Evolutionary conservation across 1,139 yeast genomes (phyloP), one percentile per base, ranked within the genome.

Genomic region (Blastobotrys ciferrii): DNA sequence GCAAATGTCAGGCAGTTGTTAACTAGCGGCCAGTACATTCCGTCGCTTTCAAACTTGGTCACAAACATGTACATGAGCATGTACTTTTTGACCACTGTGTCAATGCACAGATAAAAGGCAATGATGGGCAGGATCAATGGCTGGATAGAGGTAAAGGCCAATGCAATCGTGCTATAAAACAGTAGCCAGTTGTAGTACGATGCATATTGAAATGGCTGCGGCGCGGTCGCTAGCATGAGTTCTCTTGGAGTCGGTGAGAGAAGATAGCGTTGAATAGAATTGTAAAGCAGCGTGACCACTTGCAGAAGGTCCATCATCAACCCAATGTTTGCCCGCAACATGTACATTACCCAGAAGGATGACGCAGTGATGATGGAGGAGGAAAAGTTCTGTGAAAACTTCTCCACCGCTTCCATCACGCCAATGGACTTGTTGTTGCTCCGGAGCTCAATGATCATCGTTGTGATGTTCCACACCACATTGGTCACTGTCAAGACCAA

Each of bases 321-420:
- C 7, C 68, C 69, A 14, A 69, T 44, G 42, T 65, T 62, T 11
- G 66, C 67, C 17, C 70, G 62, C 20, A 71, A 50, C 20, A 70
- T 53, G 51, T 69, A 71, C 68, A 70, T 66, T 20, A 70, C 71
- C 75, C 75, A 71, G 56, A 71, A 71, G 2, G 72, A 65, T 2
- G 74, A 69, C 7, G 71, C 64, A 33, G 65, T 60, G 46, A 70
- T 64, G 46, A 71, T 62, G 3, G 75, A 68, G 4, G 62, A 60
- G 3, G 72, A 61, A 17, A 69, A 53, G 31, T 70, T 67, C 28
- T 58, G 56, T n/a, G 49, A 47, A n/a, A 45, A 43, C 25, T 42
- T 13, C 17, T 32, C 17, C 37, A 50, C 19, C 1, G 40, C 51
- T 7, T 47, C 47, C 15, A 23, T 13, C 19, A 44, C 45, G 2